phyloP scores from a whole-genome alignment of 305 asterid species.

The Solanum hybrid region DNA sequence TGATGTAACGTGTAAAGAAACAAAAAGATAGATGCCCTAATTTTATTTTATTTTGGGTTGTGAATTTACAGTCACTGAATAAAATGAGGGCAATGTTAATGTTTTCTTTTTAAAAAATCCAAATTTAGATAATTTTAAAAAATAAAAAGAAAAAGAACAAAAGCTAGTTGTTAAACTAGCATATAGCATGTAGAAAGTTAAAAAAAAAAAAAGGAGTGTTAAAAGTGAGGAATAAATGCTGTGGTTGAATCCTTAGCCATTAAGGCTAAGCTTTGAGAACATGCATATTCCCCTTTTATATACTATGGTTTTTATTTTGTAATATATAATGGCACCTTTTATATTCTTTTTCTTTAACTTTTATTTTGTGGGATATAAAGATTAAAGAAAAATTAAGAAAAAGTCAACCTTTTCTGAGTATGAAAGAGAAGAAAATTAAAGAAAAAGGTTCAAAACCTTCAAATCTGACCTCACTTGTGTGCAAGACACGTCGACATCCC shows the following conservation, averaged over 20 bases:
- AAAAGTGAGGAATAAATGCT: not conserved
- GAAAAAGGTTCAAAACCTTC: not conserved
- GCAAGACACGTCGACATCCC: conserved; percentile 1
- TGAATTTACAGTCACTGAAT: not conserved
- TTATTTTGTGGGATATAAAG: not conserved
- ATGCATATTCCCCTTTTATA: not conserved
- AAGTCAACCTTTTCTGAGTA: not conserved
- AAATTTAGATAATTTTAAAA: not conserved
- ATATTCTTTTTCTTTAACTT: not conserved
- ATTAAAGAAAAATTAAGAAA: not conserved
- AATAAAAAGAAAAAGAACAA: not conserved
- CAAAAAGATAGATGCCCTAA: not conserved
- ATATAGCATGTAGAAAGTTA: not conserved
- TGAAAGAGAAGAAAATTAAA: not conserved
- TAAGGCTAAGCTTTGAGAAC: conserved; percentile 1
- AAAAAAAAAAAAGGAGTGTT: not conserved
- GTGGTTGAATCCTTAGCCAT: conserved; percentile 3
- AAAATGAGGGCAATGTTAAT: not conserved
- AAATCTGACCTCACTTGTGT: not conserved
- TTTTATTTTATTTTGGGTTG: not conserved
- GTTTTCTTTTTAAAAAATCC: not conserved
- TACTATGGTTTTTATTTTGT: not conserved
- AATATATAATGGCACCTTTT: not conserved
- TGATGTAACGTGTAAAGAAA: not conserved
- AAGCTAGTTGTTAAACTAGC: not conserved